Evolutionary conservation across 345 rosid genomes (phyloP), one percentile per base, ranked within the genome.

Genomic region (Dovyalis caffra): DNA sequence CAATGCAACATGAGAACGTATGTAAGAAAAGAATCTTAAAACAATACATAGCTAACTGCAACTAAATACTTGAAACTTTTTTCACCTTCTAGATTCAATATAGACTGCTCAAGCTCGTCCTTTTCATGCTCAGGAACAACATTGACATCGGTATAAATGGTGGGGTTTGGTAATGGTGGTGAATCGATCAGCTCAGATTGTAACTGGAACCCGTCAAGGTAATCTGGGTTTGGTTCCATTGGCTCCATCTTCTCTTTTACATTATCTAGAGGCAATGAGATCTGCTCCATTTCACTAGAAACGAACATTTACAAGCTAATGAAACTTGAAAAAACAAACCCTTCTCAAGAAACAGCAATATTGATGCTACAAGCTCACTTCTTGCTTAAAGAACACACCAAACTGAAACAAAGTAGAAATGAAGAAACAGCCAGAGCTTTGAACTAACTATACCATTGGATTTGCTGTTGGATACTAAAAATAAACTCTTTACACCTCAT

Each of bases 91-190:
- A 90, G 85, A 77, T 82, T 86, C 34, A 75, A 25, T 64, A 89
- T 83, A 32, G 87, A 86, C 74, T 79, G 82, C 84, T 85, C 89
- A 64, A 90, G 94, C 87, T 88, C 86, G 49, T 73, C 77, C 74
- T 79, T 87, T 83, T 87, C 89, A 12, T 89, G 93, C 83, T 94
- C 97, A 56, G 98, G 95, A 74, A 92, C 88, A 64, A 92, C 90
- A 73, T 72, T 86, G 34, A 91, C 95, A 77, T 92, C 93, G 2
- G 92, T 87, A 79, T 66, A 90, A 66, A 83, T 76, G 61, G 83
- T 62, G 43, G 86, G 66, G 34, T 63, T 75, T 35, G 86, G 70
- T 47, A 64, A 76, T 37, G 70, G 71, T 6, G 87, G 81, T 45
- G 90, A 85, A 70, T 83, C 91, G 58, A 82, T 47, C 77, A 77